A percentile compares a stretch with the other conserved stretches of the same genome.
Conservation (phyloP, 2,329 filamentous ascomycete species). For the Colletotrichum eleusines region DNA sequence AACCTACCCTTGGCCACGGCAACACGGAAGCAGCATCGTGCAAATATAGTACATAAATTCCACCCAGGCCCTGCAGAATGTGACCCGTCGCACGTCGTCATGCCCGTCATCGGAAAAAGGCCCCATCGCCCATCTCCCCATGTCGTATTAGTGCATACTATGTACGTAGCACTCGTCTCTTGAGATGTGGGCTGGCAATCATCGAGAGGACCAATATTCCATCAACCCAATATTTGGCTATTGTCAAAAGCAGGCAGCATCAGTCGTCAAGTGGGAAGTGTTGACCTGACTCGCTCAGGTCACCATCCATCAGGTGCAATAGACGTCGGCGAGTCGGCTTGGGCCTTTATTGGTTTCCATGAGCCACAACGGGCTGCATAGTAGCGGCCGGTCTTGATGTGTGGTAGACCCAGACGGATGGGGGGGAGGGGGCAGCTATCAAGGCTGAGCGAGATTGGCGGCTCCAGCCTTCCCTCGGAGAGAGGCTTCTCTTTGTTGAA, state of each 20-base stretch:
- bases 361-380: conserved; percentile 1
- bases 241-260: conserved; percentile 18
- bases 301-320: conserved; percentile 30
- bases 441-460: neutral
- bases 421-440: neutral
- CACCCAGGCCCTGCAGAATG: conserved; percentile 16
- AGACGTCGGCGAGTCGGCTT: conserved; percentile 18
- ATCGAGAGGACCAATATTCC: conserved; percentile 29
- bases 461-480: neutral
- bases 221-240: conserved; percentile 27
- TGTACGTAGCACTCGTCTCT: neutral
- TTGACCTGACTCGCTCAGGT: conserved; percentile 28
- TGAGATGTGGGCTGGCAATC: conserved; percentile 28
- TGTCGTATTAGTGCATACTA: conserved; percentile 6
- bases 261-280: conserved; percentile 13
- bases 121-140: conserved; percentile 6
- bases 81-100: conserved; percentile 19
- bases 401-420: neutral
- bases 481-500: neutral
- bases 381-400: neutral
- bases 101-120: conserved; percentile 25
- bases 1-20: conserved; percentile 17
- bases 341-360: conserved; percentile 28
- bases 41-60: no score
- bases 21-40: conserved; percentile 20